Percentiles rank a stretch among this genome's conserved stretches.
These are phyloP conservation scores for Trametes cubensis DNA, from an alignment of 768 basidiomycete genomes.

Conservation along the genomic window DNA sequence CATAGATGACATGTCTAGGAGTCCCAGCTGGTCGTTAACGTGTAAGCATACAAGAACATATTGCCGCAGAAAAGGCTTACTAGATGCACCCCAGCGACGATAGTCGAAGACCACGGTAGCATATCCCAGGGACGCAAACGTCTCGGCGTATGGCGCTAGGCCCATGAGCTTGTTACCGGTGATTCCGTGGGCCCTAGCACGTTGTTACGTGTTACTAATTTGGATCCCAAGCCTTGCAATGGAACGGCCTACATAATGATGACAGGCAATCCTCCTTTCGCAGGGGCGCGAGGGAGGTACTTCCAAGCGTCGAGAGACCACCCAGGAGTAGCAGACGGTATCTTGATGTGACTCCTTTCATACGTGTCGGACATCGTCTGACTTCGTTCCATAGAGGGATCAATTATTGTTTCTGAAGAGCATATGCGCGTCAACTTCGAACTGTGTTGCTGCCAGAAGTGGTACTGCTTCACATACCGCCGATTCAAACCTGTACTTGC, in stretches of 20 bases:
- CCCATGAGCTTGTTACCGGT: conserved; percentile 38
- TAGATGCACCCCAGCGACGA: conserved; percentile 42
- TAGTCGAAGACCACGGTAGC: conserved; percentile 43
- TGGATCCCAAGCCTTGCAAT: too few relatives aligned
- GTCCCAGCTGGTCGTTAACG: conserved; percentile 33
- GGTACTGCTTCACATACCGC: not conserved
- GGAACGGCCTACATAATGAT: conserved; percentile 35
- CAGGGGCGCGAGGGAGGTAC: conserved; percentile 30
- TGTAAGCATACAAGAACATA: not conserved
- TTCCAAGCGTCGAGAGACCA: conserved; percentile 43
- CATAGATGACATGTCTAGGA: conserved; percentile 33
- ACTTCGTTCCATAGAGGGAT: too few relatives aligned
- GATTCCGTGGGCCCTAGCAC: conserved; percentile 39
- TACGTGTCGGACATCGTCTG: not conserved
- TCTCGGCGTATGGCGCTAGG: conserved; percentile 35
- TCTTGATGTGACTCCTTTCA: conserved; percentile 29
- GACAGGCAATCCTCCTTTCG: conserved; percentile 27
- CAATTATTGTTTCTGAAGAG: too few relatives aligned
- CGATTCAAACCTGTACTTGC: not conserved
- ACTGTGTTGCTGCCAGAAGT: not conserved
- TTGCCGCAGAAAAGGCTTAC: conserved; percentile 18
- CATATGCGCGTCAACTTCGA: not conserved
- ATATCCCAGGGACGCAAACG: conserved; percentile 36
- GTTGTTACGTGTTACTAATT: not conserved
- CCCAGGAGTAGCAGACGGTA: conserved; percentile 35